Base-by-base conservation (phyloP, 2,329 filamentous ascomycete species). In the Parastagonospora avenae region DNA sequence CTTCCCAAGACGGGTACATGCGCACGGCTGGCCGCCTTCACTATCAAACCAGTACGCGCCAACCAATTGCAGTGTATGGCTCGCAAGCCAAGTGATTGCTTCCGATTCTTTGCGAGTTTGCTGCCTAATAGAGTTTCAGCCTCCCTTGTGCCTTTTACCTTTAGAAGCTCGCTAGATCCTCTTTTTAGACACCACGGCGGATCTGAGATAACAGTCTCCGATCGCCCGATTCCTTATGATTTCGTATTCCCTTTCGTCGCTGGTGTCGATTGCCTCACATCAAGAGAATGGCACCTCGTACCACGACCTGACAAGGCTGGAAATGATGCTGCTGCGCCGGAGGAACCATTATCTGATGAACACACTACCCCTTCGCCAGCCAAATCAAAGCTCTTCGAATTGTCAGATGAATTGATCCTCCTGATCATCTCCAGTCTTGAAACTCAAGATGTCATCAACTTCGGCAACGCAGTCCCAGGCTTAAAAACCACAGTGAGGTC, bases 391-490 rank as follows among this genome's bases (percentile, higher is more conserved):
- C 29, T 76, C 27, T 54, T 68, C 14, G 54, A 52, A 1, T 50
- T 80, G 1, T 74, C 77, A 0, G 71, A 76, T 45, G 78, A 81
- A 55, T 41, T 80, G 1, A 50, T 80, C 2, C 63, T 80, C 0
- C 32, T 49, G 8, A 29, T 66, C 14, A 52, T 69, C 35, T 53
- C 51, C 1, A 42, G 51, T 4, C 54, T 71, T 41, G 57, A 66
- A 9, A 63, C 62, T 2, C 50, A 72, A 32, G 70, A 79, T 11
- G 55, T 80, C 5, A 55, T 73, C 9, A 57, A 60, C 12, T 70
- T 79, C 10, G 63, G 75, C 2, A 62, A 67, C 12, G 74, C 76
- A 6, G 74, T 76, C 61, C 62, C 68, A 1, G 62, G 70, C 12
- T 59, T 79, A 16, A 68, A 70, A 16, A 35, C 53, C 1, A 50